A percentile compares a stretch with the other conserved stretches of the same genome.
These are phyloP conservation scores for Porodaedalea pini DNA, from an alignment of 1,284 basidiomycete genomes.

Conservation along the genomic window DNA sequence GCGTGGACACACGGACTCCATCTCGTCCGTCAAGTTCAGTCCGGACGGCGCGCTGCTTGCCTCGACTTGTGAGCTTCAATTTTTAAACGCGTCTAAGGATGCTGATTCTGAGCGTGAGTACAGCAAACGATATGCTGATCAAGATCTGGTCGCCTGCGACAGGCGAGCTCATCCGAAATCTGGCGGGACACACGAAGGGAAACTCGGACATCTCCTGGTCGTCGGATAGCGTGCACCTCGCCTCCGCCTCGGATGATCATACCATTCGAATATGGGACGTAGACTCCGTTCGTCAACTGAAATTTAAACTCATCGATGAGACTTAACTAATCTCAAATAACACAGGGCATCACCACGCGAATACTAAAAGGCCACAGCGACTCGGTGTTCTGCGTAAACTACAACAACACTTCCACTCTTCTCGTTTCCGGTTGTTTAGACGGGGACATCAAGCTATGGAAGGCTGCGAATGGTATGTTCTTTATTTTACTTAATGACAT, in stretches of 20 bases:
- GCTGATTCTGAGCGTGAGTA: neutral
- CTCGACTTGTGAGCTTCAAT: slow-evolving; percentile 59
- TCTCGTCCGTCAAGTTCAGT: slow-evolving; percentile 82
- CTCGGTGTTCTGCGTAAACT: slow-evolving; percentile 90
- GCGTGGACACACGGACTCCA: slow-evolving; percentile 69
- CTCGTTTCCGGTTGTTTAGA: slow-evolving; percentile 92
- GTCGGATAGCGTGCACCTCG: slow-evolving; percentile 74
- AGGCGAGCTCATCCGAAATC: slow-evolving; percentile 70
- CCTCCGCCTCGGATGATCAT: slow-evolving; percentile 88
- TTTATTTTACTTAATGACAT: neutral
- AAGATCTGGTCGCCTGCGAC: slow-evolving; percentile 81
- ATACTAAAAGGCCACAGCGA: slow-evolving; percentile 79
- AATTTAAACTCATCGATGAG: neutral
- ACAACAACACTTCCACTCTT: slow-evolving; percentile 82
- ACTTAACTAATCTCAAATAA: slow-evolving; percentile 8
- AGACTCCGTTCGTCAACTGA: slow-evolving; percentile 53
- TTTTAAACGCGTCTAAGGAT: neutral
- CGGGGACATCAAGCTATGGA: slow-evolving; percentile 92
- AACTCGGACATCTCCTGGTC: slow-evolving; percentile 89
- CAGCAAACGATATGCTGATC: slow-evolving; percentile 71
- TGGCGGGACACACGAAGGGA: slow-evolving; percentile 74
- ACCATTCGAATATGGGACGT: slow-evolving; percentile 85
- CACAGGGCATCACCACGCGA: slow-evolving; percentile 66
- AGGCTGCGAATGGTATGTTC: slow-evolving; percentile 66
- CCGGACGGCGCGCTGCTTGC: slow-evolving; percentile 78